Conservation (phyloP, 2,329 filamentous ascomycete species). For the Emergomyces orientalis region DNA sequence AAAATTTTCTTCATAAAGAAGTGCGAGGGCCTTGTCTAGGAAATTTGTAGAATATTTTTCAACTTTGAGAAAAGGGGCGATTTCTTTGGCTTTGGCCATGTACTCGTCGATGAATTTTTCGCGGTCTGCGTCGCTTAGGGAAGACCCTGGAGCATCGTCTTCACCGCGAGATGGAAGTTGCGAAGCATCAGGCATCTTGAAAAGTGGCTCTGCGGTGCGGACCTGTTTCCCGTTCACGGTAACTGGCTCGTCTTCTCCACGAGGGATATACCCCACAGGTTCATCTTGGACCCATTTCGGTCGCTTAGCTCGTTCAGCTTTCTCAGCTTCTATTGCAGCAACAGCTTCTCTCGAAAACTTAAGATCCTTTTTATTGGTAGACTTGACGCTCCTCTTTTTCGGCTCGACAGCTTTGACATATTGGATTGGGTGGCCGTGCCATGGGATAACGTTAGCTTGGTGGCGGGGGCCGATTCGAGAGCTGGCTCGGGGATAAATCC, state of each 20-base stretch:
- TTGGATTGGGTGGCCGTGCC: constrained; percentile 80
- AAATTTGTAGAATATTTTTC: constrained; percentile 74
- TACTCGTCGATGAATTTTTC: constrained; percentile 63
- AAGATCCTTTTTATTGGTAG: constrained; percentile 60
- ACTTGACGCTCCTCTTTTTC: constrained; percentile 64
- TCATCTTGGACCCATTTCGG: constrained; percentile 93
- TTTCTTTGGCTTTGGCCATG: constrained; percentile 57
- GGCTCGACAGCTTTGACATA: constrained; percentile 81
- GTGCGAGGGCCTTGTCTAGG: constrained; percentile 68
- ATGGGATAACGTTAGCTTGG: constrained; percentile 74
- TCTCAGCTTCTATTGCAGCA: constrained; percentile 73
- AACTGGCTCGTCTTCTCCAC: constrained; percentile 66
- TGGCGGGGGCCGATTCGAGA: constrained; percentile 85
- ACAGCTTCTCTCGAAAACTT: constrained; percentile 72
- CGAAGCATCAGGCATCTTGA: constrained; percentile 58
- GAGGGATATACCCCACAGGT: constrained; percentile 71
- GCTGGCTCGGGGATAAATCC: constrained; percentile 91
- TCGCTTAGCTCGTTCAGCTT: constrained; percentile 64
- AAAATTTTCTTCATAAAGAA: constrained; percentile 64
- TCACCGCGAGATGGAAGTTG: constrained; percentile 40
- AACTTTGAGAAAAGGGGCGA: constrained; percentile 60
- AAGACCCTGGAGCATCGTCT: constrained; percentile 31
- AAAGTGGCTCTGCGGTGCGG: constrained; percentile 66
- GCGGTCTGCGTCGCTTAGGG: constrained; percentile 31
- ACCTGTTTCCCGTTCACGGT: constrained; percentile 57